phyloP scores from a whole-genome alignment of 495 filamentous ascomycete species.

The Xylaria curta region DNA sequence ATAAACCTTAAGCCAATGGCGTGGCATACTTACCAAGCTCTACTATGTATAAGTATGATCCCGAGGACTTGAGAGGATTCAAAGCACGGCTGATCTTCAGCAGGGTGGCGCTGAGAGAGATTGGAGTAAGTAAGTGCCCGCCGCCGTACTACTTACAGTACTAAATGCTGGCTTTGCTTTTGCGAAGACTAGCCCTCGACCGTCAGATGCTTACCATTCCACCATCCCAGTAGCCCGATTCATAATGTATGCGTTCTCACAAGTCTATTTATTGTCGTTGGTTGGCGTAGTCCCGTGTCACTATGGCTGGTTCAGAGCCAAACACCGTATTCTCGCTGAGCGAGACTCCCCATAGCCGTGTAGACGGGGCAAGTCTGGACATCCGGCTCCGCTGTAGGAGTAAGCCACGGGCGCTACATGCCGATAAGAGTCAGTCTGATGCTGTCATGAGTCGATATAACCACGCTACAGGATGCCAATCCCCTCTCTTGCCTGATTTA shows the following conservation, averaged over 20 bases:
- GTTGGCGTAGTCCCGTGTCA: conserved; percentile 1
- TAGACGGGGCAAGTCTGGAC: not conserved
- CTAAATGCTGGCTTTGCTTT: conserved; percentile 6
- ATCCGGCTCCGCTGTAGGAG: not conserved
- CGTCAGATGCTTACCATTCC: not conserved
- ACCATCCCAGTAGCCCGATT: not conserved
- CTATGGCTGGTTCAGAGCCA: not conserved
- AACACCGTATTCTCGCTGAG: conserved; percentile 2
- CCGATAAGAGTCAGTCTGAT: not conserved
- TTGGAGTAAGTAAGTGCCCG: conserved; percentile 11
- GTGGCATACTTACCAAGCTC: conserved; percentile 2
- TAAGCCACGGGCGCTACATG: not conserved
- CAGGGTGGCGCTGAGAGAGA: conserved; percentile 18
- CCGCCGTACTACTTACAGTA: not conserved
- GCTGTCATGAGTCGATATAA: not conserved
- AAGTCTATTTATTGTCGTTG: not conserved
- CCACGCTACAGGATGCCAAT: not conserved
- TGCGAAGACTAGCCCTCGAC: conserved; percentile 11
- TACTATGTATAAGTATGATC: too few relatives aligned
- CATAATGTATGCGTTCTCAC: not conserved
- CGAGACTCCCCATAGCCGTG: conserved; percentile 2
- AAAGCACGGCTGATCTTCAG: conserved; percentile 6
- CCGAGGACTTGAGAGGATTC: conserved; percentile 13
- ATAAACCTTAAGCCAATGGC: conserved; percentile 13
- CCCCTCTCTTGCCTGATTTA: not conserved